phyloP scores from a whole-genome alignment of 1,139 yeast genomes.

The Taphrina pruni region DNA sequence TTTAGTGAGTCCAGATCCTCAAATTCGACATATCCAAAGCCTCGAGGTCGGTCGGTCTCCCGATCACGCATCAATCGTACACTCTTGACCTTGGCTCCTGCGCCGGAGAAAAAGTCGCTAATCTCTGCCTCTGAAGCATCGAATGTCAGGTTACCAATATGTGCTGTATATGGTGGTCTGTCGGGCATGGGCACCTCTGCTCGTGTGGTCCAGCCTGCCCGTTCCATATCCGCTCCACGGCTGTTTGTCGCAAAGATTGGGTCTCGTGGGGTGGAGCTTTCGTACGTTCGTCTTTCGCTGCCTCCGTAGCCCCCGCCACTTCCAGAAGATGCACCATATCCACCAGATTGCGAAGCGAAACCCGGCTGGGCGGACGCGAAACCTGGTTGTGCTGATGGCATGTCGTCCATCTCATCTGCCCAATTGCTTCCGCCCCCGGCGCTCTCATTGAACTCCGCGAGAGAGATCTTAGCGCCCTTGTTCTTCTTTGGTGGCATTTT shows the following conservation, averaged over 20 bases:
- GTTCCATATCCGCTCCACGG: slow-evolving; percentile 26
- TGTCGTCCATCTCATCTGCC: slow-evolving; percentile 38
- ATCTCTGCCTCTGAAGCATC: slow-evolving; percentile 73
- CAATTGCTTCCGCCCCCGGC: slow-evolving; percentile 37
- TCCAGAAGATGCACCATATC: slow-evolving; percentile 11
- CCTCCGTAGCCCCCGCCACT: slow-evolving; percentile 34
- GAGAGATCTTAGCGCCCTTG: slow-evolving; percentile 41
- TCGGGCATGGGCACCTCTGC: slow-evolving; percentile 90
- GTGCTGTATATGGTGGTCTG: slow-evolving; percentile 87
- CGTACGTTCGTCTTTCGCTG: slow-evolving; percentile 31
- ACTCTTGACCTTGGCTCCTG: slow-evolving; percentile 56
- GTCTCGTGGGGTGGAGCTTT: slow-evolving; percentile 17
- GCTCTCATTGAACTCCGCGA: slow-evolving; percentile 38
- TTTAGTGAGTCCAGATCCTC: slow-evolving; percentile 68
- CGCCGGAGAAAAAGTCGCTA: slow-evolving; percentile 69
- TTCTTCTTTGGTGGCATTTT: slow-evolving; percentile 39
- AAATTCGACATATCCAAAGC: slow-evolving; percentile 87
- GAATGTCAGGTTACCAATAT: slow-evolving; percentile 85
- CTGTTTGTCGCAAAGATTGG: slow-evolving; percentile 30
- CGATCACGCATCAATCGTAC: slow-evolving; percentile 70
- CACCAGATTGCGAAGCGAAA: slow-evolving; percentile 28
- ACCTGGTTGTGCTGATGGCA: slow-evolving; percentile 36
- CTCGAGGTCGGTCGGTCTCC: slow-evolving; percentile 67
- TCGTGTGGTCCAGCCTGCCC: slow-evolving; percentile 48
- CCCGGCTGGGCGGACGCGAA: slow-evolving; percentile 41